These are phyloP conservation scores for Trichomonas gallinae DNA, from an alignment of 208 protist genomes.

Conservation along the genomic window DNA sequence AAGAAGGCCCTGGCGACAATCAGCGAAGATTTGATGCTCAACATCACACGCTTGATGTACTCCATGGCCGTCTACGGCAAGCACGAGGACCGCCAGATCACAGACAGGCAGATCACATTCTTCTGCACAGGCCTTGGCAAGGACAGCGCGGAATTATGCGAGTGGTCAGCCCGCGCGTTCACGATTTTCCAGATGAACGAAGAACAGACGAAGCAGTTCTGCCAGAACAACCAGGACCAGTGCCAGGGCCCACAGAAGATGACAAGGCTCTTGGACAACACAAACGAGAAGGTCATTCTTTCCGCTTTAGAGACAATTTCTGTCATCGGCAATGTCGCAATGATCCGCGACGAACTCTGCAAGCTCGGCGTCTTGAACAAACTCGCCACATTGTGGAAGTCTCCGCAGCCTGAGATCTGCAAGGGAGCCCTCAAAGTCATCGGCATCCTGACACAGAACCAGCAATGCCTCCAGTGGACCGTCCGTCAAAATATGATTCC, in stretches of 20 bases:
- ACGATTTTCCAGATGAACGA: background rate
- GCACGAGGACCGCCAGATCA: background rate
- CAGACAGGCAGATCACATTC: background rate
- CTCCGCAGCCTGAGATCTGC: background rate
- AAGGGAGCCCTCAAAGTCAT: background rate
- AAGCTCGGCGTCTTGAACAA: background rate
- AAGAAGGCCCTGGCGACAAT: background rate
- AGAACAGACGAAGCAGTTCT: background rate
- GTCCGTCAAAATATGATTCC: background rate
- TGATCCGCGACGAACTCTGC: background rate
- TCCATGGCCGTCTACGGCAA: background rate
- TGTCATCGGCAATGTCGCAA: background rate
- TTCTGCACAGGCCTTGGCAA: background rate
- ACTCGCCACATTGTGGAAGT: background rate
- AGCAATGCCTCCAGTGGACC: background rate
- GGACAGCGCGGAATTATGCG: background rate
- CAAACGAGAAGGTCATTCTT: background rate
- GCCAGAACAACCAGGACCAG: background rate
- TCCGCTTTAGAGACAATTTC: background rate
- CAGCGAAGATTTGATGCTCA: background rate
- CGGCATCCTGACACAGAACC: background rate
- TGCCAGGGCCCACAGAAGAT: background rate
- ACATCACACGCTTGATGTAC: background rate
- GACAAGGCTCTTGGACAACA: background rate
- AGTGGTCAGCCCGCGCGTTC: background rate